phyloP scores from a whole-genome alignment of 306 rosid species.

The Betula pendula region DNA sequence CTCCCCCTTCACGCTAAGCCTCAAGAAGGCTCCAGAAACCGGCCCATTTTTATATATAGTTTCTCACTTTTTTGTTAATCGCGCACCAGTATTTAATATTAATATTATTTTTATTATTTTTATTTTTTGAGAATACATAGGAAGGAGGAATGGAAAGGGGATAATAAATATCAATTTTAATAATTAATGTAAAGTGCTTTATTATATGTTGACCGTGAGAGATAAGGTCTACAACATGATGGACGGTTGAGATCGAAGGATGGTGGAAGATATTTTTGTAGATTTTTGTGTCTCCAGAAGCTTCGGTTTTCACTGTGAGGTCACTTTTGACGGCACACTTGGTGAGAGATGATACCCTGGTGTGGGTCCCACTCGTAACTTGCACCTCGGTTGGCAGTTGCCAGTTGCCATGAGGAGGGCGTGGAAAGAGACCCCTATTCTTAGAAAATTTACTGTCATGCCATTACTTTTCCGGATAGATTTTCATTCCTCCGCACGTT shows the following conservation, averaged over 20 bases:
- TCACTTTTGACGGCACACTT: slow-evolving; percentile 17
- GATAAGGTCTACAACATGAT: slow-evolving; percentile 16
- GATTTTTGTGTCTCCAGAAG: slow-evolving; percentile 66
- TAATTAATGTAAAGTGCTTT: slow-evolving; percentile 1
- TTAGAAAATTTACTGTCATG: neutral
- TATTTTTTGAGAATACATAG: neutral
- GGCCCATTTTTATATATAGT: slow-evolving; percentile 41
- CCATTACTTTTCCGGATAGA: neutral
- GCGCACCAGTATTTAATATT: neutral
- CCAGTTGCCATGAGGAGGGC: no score
- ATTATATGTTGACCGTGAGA: neutral
- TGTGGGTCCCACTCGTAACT: slow-evolving; percentile 1
- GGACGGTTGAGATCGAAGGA: slow-evolving; percentile 61
- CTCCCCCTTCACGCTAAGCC: slow-evolving; percentile 19
- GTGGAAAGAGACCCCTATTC: neutral
- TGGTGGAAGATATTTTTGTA: slow-evolving; percentile 43
- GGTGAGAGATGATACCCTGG: neutral
- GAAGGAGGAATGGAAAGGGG: neutral
- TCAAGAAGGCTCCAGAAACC: slow-evolving; percentile 49
- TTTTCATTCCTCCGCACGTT: neutral
- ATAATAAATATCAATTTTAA: neutral
- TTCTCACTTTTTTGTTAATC: slow-evolving; percentile 11
- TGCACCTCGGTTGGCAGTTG: neutral
- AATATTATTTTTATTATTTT: neutral
- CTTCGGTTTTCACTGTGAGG: slow-evolving; percentile 51